Evolutionary conservation across 768 basidiomycete genomes (phyloP).

Genomic region (Suillus paluster): DNA sequence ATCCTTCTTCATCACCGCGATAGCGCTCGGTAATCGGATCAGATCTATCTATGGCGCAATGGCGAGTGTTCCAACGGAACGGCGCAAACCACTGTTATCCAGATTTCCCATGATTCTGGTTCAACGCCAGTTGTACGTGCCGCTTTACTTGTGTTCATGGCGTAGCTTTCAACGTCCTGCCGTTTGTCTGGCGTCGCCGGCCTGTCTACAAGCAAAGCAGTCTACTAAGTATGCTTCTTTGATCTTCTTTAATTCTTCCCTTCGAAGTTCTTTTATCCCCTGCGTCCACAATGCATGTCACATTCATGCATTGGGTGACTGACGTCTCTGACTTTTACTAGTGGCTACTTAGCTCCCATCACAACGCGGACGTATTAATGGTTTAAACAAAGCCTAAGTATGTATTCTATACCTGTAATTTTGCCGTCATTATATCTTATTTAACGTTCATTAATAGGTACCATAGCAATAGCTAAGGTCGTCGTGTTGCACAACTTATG

Average conservation of each 20-base stretch:
- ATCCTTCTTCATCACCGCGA: slow-evolving; percentile 6
- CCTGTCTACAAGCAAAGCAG: slow-evolving; percentile 4
- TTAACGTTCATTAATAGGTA: slow-evolving; percentile 6
- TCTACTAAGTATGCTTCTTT: slow-evolving; percentile 4
- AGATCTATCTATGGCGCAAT: neutral
- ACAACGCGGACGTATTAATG: neutral
- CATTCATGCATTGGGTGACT: neutral
- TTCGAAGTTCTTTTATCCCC: slow-evolving; percentile 1
- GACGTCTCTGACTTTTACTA: neutral
- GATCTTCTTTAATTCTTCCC: slow-evolving; percentile 7
- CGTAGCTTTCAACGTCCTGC: neutral
- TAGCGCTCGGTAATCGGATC: neutral
- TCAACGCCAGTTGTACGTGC: slow-evolving; percentile 1
- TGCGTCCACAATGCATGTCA: neutral
- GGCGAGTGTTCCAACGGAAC: neutral
- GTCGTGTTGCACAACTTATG: neutral
- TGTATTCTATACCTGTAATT: neutral
- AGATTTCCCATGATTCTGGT: slow-evolving; percentile 2
- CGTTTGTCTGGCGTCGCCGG: neutral
- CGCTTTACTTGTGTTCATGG: neutral
- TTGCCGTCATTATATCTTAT: neutral
- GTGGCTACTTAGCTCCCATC: neutral
- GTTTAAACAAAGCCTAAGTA: slow-evolving; percentile 5
- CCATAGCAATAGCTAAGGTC: neutral
- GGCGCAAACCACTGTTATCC: neutral